phyloP scores from a whole-genome alignment of 352 stramenopile species.

The Pythium myriotylum region DNA sequence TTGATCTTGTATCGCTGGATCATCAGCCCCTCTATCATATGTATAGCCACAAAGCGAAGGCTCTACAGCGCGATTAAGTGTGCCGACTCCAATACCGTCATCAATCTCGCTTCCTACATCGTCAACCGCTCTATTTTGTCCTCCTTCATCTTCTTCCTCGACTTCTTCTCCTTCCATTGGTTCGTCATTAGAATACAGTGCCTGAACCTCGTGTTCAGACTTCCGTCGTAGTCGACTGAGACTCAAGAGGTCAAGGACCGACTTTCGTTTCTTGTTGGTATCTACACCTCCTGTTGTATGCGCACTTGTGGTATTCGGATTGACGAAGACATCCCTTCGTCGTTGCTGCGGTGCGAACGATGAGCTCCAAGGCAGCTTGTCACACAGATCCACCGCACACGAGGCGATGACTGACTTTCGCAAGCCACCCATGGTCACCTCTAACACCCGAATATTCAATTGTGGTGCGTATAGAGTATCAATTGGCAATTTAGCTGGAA shows the following conservation, averaged over 20 bases:
- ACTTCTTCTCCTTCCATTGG: conserved; percentile 14
- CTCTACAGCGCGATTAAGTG: conserved; percentile 3
- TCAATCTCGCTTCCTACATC: conserved; percentile 29
- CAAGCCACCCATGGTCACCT: conserved; percentile 54
- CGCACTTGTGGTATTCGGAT: conserved; percentile 23
- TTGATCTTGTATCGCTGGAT: conserved; percentile 62
- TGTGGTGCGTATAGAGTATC: conserved; percentile 67
- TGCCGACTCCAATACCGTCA: conserved; percentile 67
- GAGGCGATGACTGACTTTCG: conserved; percentile 57
- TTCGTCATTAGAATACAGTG: conserved; percentile 4
- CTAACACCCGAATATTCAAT: conserved; percentile 62
- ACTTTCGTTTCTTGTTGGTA: background rate
- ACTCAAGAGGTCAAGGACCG: conserved; percentile 2
- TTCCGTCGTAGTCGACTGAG: background rate
- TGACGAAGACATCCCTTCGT: conserved; percentile 37
- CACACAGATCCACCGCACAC: conserved; percentile 55
- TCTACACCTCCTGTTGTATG: background rate
- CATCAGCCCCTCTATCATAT: conserved; percentile 1
- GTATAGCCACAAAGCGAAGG: background rate
- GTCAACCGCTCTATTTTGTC: conserved; percentile 26
- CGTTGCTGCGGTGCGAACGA: conserved; percentile 39
- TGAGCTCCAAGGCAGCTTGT: conserved; percentile 71
- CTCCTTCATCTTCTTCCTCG: conserved; percentile 3
- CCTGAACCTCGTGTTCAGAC: background rate
- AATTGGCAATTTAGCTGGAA: conserved; percentile 52